Evolutionary conservation across 768 basidiomycete genomes (phyloP), one percentile per base, ranked within the genome.

Genomic region (Pilatotrama ljubarskyi): DNA sequence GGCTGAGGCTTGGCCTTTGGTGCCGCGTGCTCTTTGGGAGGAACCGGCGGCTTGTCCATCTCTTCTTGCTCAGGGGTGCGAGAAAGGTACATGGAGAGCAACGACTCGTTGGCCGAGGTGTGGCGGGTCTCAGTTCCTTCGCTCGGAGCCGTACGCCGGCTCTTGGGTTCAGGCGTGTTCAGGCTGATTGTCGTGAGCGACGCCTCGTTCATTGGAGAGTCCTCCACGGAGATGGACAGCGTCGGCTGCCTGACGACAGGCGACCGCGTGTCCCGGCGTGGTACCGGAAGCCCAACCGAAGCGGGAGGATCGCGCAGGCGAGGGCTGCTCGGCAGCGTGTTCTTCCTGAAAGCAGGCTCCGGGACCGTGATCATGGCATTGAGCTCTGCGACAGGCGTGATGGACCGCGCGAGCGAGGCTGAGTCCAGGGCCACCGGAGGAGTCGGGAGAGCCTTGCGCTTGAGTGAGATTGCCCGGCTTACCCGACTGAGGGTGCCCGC

Each of bases 61-160:
- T 51, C 52, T 8, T 40, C 47, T 3, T 44, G 14, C 9, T 59
- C 52, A 0, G 70, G 53, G 3, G 65, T 43, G 13, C 61, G 63
- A 7, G 66, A 69, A 22, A 66, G 55, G 61, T 71, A 72, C 71
- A 72, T 69, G 61, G 63, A 69, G 51, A 72, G 59, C 32, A 73
- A 40, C 14, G 71, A 72, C 61, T 72, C 61, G 41, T 58, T 51
- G 41, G 58, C 59, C 8, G 59, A 60, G 1, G 59, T 55, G 46
- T 51, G 48, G 18, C 52, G 61, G n/a, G 62, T 51, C 8, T 47
- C 53, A 0, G 41, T 46, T 13, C 38, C 51, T 0, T 54, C 40
- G 35, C 24, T 48, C 18, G 29, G 18, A 8, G 22, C 20, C 46
- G 44, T 40, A 24, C 26, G n/a, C 35, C 37, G 35, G 29, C 22